Base-by-base conservation (phyloP, 306 rosid species). In the Begonia masoniana region DNA sequence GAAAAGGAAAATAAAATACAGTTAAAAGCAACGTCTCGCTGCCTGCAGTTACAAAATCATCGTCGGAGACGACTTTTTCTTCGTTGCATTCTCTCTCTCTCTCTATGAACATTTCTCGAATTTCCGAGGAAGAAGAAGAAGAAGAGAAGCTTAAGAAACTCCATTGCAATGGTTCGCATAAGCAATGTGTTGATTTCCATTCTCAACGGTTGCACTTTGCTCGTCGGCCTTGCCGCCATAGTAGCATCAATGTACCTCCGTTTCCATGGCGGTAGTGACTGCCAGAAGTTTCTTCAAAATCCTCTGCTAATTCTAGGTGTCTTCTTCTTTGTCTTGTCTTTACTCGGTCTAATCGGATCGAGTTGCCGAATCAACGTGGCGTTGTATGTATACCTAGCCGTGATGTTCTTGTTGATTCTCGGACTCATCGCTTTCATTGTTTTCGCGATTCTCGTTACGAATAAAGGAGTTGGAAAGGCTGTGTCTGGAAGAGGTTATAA, bases 131-230 rank as follows among this genome's bases (percentile, higher is more conserved):
- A 10, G 49, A 10, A 3, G n/a, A 43, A 43, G 47, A 45, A 45
- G 49, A 45, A 45, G 9, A 11, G 13, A n/a, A 45, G 13, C 49
- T 11, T 0, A 10, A 11, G n/a, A 0, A 10, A 45, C 39, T 14
- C 35, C 0, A 9, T 9, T 15, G 45, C 21, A 41, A 82, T 79
- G 93, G 36, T 60, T 57, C 89, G 83, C 26, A 26, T 76, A 50
- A 80, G 87, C 78, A 85, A 89, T 73, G 64, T 75, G 47, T 52
- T 74, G 10, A 71, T 89, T 2, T 82, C 81, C 3, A 51, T 71
- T 11, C 81, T 89, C 11, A 85, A 85, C 79, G 26, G 57, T 2
- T 60, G 69, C 10, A 62, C 95, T 12, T 54, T 85, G 6, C 35
- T 85, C 11, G 59, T 70, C 1, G 94, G 94, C 3, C 13, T 75